Evolutionary conservation across 129 eudicot species (phyloP).

Genomic region (Flaveria linearis): DNA sequence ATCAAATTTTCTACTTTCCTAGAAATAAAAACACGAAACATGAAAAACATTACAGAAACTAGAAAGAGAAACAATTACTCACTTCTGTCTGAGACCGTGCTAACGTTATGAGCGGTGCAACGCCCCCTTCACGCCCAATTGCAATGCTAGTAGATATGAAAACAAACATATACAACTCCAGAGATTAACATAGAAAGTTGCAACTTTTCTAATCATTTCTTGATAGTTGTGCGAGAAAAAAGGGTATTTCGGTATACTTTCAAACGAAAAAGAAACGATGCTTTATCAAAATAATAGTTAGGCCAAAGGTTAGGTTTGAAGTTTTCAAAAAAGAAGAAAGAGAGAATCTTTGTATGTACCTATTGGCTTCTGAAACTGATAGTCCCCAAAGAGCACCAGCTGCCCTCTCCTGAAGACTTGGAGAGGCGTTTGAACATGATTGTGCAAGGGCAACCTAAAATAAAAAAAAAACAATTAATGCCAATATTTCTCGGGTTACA

Average conservation of each 20-base stretch:
- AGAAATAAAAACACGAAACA: background rate
- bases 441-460: constrained; percentile 88
- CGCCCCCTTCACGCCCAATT: constrained; percentile 96
- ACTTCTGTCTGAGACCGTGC: constrained; percentile 85
- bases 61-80: constrained; percentile 26
- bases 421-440: constrained; percentile 81
- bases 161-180: constrained; percentile 17
- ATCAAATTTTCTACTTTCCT: constrained; percentile 5
- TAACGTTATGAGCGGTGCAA: constrained; percentile 79
- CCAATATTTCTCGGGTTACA: background rate
- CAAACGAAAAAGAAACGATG: background rate
- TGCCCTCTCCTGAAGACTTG: constrained; percentile 99
- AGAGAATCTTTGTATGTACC: constrained; percentile 44
- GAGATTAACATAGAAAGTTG: background rate
- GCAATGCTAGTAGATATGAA: constrained; percentile 64
- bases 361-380: constrained; percentile 92
- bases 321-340: background rate
- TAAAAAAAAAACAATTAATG: background rate
- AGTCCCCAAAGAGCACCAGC: constrained; percentile 99
- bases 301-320: constrained; percentile 8
- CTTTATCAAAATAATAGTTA: background rate
- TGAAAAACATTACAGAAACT: constrained; percentile 16
- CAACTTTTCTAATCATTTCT: background rate
- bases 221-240: constrained; percentile 7
- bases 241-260: background rate